Base-by-base conservation (phyloP, 495 filamentous ascomycete species). In the Xylaria sp. region DNA sequence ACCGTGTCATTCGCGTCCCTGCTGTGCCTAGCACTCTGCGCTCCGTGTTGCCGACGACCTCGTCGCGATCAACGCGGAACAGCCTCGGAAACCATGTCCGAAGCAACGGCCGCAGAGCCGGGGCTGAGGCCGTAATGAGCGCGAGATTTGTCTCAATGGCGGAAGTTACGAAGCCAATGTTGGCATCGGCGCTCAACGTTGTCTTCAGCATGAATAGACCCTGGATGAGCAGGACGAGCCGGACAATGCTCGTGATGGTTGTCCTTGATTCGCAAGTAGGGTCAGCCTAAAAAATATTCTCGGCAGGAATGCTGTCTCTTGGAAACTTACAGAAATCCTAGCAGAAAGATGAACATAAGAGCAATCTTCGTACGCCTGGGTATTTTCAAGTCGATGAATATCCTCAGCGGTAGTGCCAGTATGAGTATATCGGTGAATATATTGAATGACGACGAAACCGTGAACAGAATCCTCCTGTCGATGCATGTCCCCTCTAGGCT, bases 81-180 rank as follows among this genome's bases (percentile, higher is more conserved):
- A 79, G 74, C 14, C 76, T 75, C 21, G 81, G 78, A 61, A 84
- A 82, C 80, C 82, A 84, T 26, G 80, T 78, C 57, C 80, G 79
- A 65, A 84, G 77, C 37, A 85, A 75, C 5, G 82, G 81, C n/a
- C 81, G 72, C 17, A 85, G 64, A 0, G 82, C 82, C 0, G 83
- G 83, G 0, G 78, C 80, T 14, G 80, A 88, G 14, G 85, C 86
- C 14, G 85, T 85, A 33, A 88, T 82, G 59, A 88, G 78, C 4
- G 86, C 87, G 8, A 88, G 77, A 75, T 88, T 88, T 5, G 83
- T 84, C 75, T 88, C 87, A 29, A 89, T 80, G 50, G 80, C 86
- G 0, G 85, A 87, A 33, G 81, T 85, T 53, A 82, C 79, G 74
- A 87, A 87, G 12, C 85, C 83, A 50, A 88, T 83, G 66, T 80